Conservation (phyloP, 2,329 filamentous ascomycete genomes). For the Alternaria solani region DNA sequence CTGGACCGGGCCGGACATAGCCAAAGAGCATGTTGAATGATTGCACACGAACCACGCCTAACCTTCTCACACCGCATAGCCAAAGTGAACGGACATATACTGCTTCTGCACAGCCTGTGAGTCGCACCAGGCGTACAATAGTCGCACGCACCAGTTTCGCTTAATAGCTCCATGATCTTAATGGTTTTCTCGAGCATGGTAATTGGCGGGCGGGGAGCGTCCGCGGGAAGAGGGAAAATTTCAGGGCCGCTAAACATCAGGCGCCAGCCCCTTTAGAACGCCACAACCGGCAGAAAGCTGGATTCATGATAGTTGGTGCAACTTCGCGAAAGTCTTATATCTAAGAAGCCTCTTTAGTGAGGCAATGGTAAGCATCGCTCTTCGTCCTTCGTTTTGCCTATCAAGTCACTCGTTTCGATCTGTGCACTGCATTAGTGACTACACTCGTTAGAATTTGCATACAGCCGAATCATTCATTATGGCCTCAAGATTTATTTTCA, state of each 20-base stretch:
- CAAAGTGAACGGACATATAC: not conserved
- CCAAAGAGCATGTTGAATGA: constrained; percentile 1
- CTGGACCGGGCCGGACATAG: not conserved
- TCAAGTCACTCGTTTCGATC: not conserved
- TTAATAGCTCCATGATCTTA: not conserved
- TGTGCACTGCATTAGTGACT: not conserved
- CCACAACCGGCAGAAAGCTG: not conserved
- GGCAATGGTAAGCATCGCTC: not conserved
- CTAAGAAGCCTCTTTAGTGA: not conserved
- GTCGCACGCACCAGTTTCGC: not conserved
- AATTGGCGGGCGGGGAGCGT: not conserved
- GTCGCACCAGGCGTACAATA: not conserved
- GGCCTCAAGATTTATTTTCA: constrained; percentile 12
- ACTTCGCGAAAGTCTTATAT: not conserved
- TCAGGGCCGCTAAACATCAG: constrained; percentile 6
- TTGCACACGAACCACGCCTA: not conserved
- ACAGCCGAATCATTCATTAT: constrained; percentile 1
- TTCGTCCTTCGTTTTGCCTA: not conserved
- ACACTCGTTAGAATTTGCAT: not conserved
- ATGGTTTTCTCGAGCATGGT: not conserved
- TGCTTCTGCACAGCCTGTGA: not conserved
- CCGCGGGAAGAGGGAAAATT: not conserved
- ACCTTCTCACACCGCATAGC: not conserved
- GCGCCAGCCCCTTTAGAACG: constrained; percentile 10
- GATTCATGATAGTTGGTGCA: not conserved